Evolutionary conservation across 257 asterid species (phyloP).

Genomic region (Fraxinus quadrangulata): DNA sequence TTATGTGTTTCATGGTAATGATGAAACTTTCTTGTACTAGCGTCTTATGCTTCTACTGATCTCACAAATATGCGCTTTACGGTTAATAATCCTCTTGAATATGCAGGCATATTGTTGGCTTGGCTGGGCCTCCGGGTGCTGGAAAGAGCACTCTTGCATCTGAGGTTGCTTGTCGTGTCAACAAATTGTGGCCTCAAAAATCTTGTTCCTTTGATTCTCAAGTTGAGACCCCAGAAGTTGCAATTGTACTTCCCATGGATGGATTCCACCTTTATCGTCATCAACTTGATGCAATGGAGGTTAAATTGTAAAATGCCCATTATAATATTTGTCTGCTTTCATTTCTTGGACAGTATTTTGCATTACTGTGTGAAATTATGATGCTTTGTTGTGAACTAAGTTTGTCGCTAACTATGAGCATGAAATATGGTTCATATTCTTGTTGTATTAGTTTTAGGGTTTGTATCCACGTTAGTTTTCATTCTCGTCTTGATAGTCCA

Average conservation of each 20-base stretch:
- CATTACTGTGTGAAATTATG: not conserved
- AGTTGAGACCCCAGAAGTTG: constrained; percentile 73
- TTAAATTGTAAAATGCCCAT: constrained; percentile 24
- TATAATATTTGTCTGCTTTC: constrained; percentile 18
- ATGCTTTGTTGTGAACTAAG: not conserved
- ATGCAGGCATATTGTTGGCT: constrained; percentile 80
- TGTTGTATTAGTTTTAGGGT: not conserved
- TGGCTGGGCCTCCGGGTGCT: constrained; percentile 98
- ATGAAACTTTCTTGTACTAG: constrained; percentile 9
- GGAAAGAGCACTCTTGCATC: constrained; percentile 90
- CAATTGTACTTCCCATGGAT: constrained; percentile 92
- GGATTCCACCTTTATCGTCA: constrained; percentile 95
- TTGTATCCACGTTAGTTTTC: not conserved
- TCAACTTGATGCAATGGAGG: constrained; percentile 93
- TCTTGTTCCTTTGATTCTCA: constrained; percentile 64
- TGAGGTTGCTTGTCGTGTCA: constrained; percentile 70
- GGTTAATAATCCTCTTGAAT: constrained; percentile 21
- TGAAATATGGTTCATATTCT: not conserved
- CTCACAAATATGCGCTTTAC: constrained; percentile 1
- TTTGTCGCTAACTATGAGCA: not conserved
- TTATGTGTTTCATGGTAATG: constrained; percentile 4
- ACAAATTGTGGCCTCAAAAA: constrained; percentile 73
- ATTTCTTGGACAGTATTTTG: not conserved
- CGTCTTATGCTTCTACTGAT: constrained; percentile 6
- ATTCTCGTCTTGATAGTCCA: not conserved